A percentile compares a stretch with the other conserved stretches of the same genome.
Conservation (phyloP, 2,329 filamentous ascomycete genomes). For the Ceratocystis smalleyi region DNA sequence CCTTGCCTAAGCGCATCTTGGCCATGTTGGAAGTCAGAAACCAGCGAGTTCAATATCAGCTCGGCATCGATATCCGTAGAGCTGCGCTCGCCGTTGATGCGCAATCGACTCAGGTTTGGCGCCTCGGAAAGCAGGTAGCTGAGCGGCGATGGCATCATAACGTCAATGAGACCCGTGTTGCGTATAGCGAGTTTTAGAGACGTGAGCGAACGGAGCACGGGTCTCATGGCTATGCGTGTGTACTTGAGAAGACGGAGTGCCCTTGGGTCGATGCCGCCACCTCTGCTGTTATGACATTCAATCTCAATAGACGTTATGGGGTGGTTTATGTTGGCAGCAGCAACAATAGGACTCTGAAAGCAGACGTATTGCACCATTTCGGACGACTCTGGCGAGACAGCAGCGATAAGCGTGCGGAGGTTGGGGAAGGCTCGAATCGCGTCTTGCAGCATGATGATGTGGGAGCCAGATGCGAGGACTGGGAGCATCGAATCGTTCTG, state of each 20-base stretch:
- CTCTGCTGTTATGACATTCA: background rate
- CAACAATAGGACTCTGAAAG: background rate
- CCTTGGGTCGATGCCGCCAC: background rate
- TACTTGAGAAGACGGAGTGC: background rate
- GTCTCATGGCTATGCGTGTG: background rate
- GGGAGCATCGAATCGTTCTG: background rate
- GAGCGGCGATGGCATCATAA: background rate
- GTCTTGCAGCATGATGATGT: background rate
- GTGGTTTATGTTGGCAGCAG: background rate
- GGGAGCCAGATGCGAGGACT: background rate
- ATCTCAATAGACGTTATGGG: background rate
- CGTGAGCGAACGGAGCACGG: background rate
- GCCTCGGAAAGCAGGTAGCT: constrained; percentile 2
- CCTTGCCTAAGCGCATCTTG: background rate
- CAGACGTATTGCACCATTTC: background rate
- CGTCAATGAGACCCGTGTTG: background rate
- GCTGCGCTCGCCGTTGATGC: background rate
- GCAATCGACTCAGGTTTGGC: background rate
- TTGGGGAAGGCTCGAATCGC: background rate
- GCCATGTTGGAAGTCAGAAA: background rate
- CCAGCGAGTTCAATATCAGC: background rate
- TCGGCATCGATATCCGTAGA: background rate
- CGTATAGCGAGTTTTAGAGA: background rate
- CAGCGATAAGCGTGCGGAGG: background rate
- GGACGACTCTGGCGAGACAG: too few species aligned